A percentile compares a stretch with the other conserved stretches of the same genome.
phyloP scores from a whole-genome alignment of 208 protist species.

The Trypanosoma brucei region DNA sequence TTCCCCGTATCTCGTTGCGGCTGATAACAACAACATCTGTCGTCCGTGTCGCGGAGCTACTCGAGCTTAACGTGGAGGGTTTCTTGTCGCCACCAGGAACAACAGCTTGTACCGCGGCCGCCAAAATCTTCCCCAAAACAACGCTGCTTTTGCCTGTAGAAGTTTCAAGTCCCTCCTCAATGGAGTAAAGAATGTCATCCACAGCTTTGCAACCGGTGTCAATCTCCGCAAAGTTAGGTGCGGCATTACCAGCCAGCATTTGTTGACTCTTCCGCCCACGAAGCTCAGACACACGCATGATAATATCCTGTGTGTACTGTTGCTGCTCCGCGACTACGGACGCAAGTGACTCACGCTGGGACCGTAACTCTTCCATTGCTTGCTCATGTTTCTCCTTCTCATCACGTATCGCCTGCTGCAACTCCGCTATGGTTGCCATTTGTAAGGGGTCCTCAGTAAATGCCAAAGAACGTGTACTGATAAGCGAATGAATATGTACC shows the following conservation, averaged over 20 bases:
- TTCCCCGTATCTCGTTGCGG: conserved; percentile 39
- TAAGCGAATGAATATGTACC: too few relatives aligned
- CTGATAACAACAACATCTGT: conserved; percentile 38
- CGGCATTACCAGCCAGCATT: conserved; percentile 15
- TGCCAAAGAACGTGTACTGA: too few relatives aligned
- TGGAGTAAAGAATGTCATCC: conserved; percentile 23
- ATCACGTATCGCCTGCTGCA: conserved; percentile 25
- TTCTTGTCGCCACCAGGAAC: conserved; percentile 20
- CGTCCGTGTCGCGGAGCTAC: conserved; percentile 17
- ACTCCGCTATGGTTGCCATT: conserved; percentile 21
- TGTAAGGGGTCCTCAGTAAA: neutral
- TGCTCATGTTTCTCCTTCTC: conserved; percentile 29
- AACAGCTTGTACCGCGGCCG: conserved; percentile 8
- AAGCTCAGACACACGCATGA: conserved; percentile 49
- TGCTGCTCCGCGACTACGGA: conserved; percentile 37
- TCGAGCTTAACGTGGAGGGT: conserved; percentile 9
- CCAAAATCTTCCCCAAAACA: conserved; percentile 29
- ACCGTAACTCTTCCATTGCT: conserved; percentile 27
- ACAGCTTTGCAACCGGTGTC: conserved; percentile 31
- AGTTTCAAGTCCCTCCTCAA: conserved; percentile 24
- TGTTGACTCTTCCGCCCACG: conserved; percentile 38
- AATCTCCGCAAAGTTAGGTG: conserved; percentile 18
- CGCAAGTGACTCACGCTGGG: conserved; percentile 26
- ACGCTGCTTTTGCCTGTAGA: neutral
- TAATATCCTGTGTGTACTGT: conserved; percentile 38